Base-by-base conservation (phyloP, 1,284 basidiomycete genomes). In the Termitomyces sp. region DNA sequence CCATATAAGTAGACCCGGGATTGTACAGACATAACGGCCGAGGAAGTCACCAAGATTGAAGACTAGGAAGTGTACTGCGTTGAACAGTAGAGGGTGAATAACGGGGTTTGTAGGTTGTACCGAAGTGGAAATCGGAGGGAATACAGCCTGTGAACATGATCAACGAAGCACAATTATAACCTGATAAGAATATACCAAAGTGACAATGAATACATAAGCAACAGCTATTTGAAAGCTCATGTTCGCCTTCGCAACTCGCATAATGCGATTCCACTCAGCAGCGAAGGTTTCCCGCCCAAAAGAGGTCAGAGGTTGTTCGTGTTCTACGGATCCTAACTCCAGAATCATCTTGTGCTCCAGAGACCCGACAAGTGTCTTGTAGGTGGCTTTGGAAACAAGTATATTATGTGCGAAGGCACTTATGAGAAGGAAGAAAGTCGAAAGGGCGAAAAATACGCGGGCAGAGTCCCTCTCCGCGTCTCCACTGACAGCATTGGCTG, bases 111-210 rank as follows among this genome's bases (percentile, higher is more conserved):
- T 82, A 0, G 92, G 81, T 34, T 70, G 68, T 49, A 95, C 82
- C 0, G 86, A 87, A 3, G 85, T 82, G 2, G 93, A 94, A 55
- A 94, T 87, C 0, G 92, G 82, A 2, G 93, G 93, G 70, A 85
- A 94, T 41, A 94, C 84, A 31, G 91, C 80, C 92, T 94, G 58
- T 3, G 48, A 46, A 19, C 24, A 52, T 61, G 6, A 56, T 56
- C 53, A 38, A 44, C 43, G 30, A 10, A 34, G 31, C 19, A 31
- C 31, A 17, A 34, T n/a, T 7, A 38, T 34, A 38, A 42, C 19
- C 36, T 33, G 46, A n/a, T 53, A 21, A 54, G 42, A 19, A 66
- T 87, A 62, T 65, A 93, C 92, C 65, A 96, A 71, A 10, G 93
- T 94, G 38, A 92, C 79, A 19, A 84, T 68, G 64, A 92, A 94